phyloP scores from a whole-genome alignment of 148 eudicot species.

The Spergularia marina region DNA sequence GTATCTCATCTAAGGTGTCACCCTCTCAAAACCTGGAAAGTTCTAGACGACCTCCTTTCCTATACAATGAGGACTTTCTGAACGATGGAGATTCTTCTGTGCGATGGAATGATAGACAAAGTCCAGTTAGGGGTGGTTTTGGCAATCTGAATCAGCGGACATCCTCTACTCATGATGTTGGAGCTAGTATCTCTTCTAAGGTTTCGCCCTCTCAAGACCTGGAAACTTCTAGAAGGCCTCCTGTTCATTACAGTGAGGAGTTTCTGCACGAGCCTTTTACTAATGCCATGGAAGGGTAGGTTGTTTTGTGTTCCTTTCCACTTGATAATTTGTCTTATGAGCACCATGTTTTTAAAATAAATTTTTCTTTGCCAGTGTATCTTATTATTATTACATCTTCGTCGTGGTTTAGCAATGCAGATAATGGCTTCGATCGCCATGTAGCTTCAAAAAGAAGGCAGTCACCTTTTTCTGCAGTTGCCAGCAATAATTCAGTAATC shows the following conservation, averaged over 20 bases:
- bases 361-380: not conserved
- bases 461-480: constrained; percentile 15
- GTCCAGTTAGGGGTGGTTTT: constrained; percentile 23
- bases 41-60: constrained; percentile 45
- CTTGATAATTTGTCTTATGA: constrained; percentile 11
- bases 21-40: constrained; percentile 37
- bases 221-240: constrained; percentile 45
- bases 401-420: constrained; percentile 24
- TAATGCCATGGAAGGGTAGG: constrained; percentile 35
- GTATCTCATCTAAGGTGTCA: constrained; percentile 26
- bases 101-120: constrained; percentile 30
- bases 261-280: constrained; percentile 26
- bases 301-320: constrained; percentile 4
- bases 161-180: constrained; percentile 28
- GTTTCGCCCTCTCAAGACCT: constrained; percentile 31
- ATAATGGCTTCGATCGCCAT: constrained; percentile 14
- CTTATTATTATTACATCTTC: not conserved
- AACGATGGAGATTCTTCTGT: constrained; percentile 16
- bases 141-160: constrained; percentile 33
- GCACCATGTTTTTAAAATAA: constrained; percentile 11
- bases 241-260: constrained; percentile 38
- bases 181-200: constrained; percentile 28
- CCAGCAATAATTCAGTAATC: constrained; percentile 4
- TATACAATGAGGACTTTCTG: constrained; percentile 31
- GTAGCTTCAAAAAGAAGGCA: constrained; percentile 26